Conservation (phyloP, 192 early-diverging fungal genomes). For the Backusella circina region DNA sequence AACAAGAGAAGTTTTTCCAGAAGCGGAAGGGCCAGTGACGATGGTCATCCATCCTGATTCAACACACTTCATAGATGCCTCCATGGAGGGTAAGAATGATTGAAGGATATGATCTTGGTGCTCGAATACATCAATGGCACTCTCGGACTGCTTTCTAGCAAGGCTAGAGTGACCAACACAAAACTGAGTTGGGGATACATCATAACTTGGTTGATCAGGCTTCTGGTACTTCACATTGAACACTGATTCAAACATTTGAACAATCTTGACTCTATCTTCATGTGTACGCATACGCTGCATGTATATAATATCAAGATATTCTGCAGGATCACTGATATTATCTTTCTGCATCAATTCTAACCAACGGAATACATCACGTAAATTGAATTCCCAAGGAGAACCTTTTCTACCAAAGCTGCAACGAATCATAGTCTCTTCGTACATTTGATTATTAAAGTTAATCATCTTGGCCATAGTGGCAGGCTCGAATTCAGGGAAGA, state of each 20-base stretch:
- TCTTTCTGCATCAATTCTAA: slow-evolving; percentile 73
- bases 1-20: slow-evolving; percentile 89
- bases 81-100: slow-evolving; percentile 59
- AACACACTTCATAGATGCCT: slow-evolving; percentile 83
- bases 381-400: slow-evolving; percentile 97
- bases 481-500: slow-evolving; percentile 52
- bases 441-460: slow-evolving; percentile 85
- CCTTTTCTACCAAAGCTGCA: slow-evolving; percentile 73
- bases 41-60: slow-evolving; percentile 92
- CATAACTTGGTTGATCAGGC: slow-evolving; percentile 41
- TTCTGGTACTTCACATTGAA: slow-evolving; percentile 44
- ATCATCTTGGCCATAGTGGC: slow-evolving; percentile 56
- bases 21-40: slow-evolving; percentile 74
- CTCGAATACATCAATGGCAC: slow-evolving; percentile 31
- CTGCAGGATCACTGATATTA: slow-evolving; percentile 50
- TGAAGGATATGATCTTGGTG: slow-evolving; percentile 63
- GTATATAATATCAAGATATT: slow-evolving; percentile 82
- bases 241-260: slow-evolving; percentile 49
- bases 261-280: slow-evolving; percentile 65
- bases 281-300: slow-evolving; percentile 84
- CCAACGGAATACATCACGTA: slow-evolving; percentile 96
- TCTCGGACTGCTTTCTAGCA: slow-evolving; percentile 34
- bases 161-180: slow-evolving; percentile 64
- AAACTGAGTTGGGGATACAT: slow-evolving; percentile 46
- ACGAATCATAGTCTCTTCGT: slow-evolving; percentile 76